phyloP scores from a whole-genome alignment of 2,329 filamentous ascomycete genomes.

The Aspergillus pseudoterreus region DNA sequence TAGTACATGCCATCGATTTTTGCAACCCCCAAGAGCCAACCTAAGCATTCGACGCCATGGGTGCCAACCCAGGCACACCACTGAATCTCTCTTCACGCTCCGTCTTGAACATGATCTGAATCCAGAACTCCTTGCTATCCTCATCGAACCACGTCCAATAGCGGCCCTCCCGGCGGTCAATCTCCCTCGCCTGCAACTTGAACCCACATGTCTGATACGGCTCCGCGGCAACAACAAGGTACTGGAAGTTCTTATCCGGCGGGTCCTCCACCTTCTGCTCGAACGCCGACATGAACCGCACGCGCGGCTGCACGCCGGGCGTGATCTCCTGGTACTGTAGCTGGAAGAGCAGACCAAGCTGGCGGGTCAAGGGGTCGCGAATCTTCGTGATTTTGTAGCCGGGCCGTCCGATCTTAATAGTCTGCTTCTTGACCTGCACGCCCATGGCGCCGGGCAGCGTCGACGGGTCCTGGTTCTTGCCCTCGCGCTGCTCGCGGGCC shows the following conservation, averaged over 20 bases:
- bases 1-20: too few species aligned
- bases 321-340: conserved; percentile 91
- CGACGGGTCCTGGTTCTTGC: conserved; percentile 61
- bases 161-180: conserved; percentile 81
- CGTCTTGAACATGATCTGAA: conserved; percentile 97
- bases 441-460: conserved; percentile 71
- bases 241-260: conserved; percentile 90
- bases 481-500: conserved; percentile 91
- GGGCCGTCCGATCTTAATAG: conserved; percentile 91
- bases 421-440: conserved; percentile 74
- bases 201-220: conserved; percentile 97
- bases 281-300: conserved; percentile 96
- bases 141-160: conserved; percentile 96
- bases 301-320: conserved; percentile 69
- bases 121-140: conserved; percentile 95
- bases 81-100: conserved; percentile 88
- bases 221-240: conserved; percentile 89
- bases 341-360: conserved; percentile 92
- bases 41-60: conserved; percentile 25
- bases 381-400: conserved; percentile 99
- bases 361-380: conserved; percentile 79
- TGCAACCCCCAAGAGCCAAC: too few species aligned
- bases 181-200: conserved; percentile 89
- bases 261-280: conserved; percentile 91
- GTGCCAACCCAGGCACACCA: conserved; percentile 62